A percentile compares a stretch with the other conserved stretches of the same genome.
Evolutionary conservation across 495 filamentous ascomycete genomes (phyloP).

Genomic region (Xylaria curta): DNA sequence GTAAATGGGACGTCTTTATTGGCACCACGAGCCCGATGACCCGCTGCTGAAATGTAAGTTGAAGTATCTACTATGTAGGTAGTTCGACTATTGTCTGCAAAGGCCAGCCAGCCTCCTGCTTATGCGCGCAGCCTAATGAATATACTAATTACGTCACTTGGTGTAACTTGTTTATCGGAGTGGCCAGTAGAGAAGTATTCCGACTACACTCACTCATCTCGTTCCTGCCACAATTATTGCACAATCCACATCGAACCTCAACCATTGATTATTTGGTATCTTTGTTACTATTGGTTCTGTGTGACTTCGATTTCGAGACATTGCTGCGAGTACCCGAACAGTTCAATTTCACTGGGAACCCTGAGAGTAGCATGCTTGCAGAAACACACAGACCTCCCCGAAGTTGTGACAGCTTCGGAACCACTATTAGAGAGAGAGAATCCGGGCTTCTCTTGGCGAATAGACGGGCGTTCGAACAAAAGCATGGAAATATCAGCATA

Average conservation of each 20-base stretch:
- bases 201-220: not conserved
- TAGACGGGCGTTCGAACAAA: not conserved
- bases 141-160: not conserved
- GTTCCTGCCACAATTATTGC: too few relatives aligned
- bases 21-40: too few relatives aligned
- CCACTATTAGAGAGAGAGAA: not conserved
- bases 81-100: not conserved
- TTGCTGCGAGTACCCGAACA: not conserved
- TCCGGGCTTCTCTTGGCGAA: not conserved
- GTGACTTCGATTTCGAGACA: not conserved
- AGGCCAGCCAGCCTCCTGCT: slow-evolving; percentile 3
- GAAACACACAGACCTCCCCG: not conserved
- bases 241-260: too few relatives aligned
- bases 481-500: not conserved
- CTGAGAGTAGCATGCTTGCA: not conserved
- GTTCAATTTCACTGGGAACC: not conserved
- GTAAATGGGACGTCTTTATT: not conserved
- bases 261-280: not conserved
- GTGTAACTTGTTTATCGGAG: not conserved
- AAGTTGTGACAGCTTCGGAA: not conserved
- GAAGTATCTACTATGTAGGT: not conserved
- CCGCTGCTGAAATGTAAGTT: not conserved
- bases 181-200: too few relatives aligned
- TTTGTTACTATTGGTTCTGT: not conserved
- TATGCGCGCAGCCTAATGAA: not conserved